Evolutionary conservation across 2,329 filamentous ascomycete species (phyloP), one percentile per base, ranked within the genome.

Genomic region (Zymoseptoria ardabiliae): DNA sequence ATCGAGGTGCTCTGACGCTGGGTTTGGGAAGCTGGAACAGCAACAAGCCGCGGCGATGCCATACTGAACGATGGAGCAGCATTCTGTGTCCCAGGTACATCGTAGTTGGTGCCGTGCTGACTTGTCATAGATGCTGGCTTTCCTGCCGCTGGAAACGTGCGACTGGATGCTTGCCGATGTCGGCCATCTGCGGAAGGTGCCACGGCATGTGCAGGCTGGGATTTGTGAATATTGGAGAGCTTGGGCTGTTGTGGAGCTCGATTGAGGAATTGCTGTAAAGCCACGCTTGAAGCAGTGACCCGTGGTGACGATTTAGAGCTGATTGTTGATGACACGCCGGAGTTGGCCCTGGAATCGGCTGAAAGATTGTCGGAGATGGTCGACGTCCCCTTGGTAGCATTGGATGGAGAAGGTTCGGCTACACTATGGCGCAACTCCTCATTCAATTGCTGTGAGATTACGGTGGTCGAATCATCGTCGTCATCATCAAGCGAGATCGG

Each of bases 361-460:
- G 13, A 17, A 17, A 5, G 13, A 45, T 17, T 45, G 3, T 45
- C 35, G 35, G 13, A 7, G 35, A 17, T 17, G 35, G 11, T 45
- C 35, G 35, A 45, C 13, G 35, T 45, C 11, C 17, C 4, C 11
- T 45, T 45, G 35, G 35, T 45, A 45, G 35, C 35, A 45, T 13
- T 45, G 35, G 17, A 45, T 13, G 13, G 17, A n/a, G 13, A 4
- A 45, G 35, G 35, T n/a, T 13, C n/a, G 13, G 35, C 35, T 45
- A 45, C 35, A 45, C 17, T 45, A 45, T 45, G 17, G 35, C 22
- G 51, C 10, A 53, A 45, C 41, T 58, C 56, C 21, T 54, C 56
- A n/a, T 53, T 41, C 17, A 58, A 30, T 30, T 58, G 56, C 30
- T 50, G 50, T 19, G 56, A 58, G 13, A 45, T 45, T 23, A 23